Percentiles rank a stretch among this genome's conserved stretches.
Conservation (phyloP, 1,284 basidiomycete species). For the Cutaneotrichosporon sp. region DNA sequence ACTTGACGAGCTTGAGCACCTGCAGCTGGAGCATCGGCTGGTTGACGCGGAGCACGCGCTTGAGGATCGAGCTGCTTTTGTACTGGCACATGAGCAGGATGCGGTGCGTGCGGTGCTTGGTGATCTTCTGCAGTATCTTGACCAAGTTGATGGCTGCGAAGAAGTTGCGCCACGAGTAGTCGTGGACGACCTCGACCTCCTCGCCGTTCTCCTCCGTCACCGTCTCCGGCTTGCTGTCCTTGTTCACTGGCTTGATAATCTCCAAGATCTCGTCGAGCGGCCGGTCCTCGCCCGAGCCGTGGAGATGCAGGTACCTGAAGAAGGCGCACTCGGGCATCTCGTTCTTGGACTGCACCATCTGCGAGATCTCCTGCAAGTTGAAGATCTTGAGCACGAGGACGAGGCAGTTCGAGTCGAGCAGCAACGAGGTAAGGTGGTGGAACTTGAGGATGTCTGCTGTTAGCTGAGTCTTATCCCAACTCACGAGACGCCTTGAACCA, state of each 20-base stretch:
- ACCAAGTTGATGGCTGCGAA: conserved; percentile 98
- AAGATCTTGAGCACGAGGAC: conserved; percentile 97
- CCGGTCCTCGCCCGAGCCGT: conserved; percentile 53
- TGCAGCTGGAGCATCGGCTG: conserved; percentile 94
- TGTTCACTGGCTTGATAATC: neutral
- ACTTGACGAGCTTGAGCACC: conserved; percentile 97
- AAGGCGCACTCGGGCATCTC: conserved; percentile 69
- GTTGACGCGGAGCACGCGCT: conserved; percentile 88
- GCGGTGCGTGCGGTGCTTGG: conserved; percentile 89
- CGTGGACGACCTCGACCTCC: conserved; percentile 85
- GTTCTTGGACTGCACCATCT: conserved; percentile 79
- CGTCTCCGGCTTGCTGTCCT: neutral
- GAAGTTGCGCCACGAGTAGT: conserved; percentile 98
- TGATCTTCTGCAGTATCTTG: conserved; percentile 96
- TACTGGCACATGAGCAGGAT: conserved; percentile 97
- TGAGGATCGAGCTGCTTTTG: conserved; percentile 95
- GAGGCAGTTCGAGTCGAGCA: conserved; percentile 94
- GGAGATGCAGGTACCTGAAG: conserved; percentile 78
- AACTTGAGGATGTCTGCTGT: conserved; percentile 92
- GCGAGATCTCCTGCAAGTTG: conserved; percentile 86
- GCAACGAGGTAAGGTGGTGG: conserved; percentile 90
- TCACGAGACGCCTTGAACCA: conserved; percentile 98
- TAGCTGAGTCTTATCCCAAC: conserved; percentile 32
- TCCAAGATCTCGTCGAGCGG: neutral
- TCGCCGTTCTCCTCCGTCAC: conserved; percentile 55